A percentile compares a stretch with the other conserved stretches of the same genome.
These are phyloP conservation scores for Forsythia viridissima DNA, from an alignment of 257 asterid species.

Conservation along the genomic window DNA sequence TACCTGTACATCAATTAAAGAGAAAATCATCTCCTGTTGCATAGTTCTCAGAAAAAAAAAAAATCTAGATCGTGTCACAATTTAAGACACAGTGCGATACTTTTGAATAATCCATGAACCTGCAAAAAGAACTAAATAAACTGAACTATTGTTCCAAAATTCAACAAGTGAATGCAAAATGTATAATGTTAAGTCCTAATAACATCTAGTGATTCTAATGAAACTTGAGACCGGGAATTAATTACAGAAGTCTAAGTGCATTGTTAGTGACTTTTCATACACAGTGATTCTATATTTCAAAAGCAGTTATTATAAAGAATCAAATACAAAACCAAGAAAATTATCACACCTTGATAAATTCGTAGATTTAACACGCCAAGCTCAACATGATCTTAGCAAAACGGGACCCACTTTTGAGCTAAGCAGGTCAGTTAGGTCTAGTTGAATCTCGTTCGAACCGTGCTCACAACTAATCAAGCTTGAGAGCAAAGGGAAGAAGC, in stretches of 20 bases:
- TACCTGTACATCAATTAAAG: too few relatives aligned
- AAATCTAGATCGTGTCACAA: too few relatives aligned
- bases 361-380: constrained; percentile 10
- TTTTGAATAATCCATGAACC: too few relatives aligned
- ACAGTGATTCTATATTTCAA: constrained; percentile 38
- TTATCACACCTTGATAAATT: too few relatives aligned
- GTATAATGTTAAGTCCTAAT: constrained; percentile 21
- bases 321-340: too few relatives aligned
- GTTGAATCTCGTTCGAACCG: constrained; percentile 86
- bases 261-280: constrained; percentile 34
- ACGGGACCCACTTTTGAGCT: constrained; percentile 74
- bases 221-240: constrained; percentile 1
- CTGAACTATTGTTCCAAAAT: too few relatives aligned
- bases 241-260: constrained; percentile 25
- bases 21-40: too few relatives aligned
- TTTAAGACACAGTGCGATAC: too few relatives aligned
- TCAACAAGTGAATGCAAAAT: too few relatives aligned
- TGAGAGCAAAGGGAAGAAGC: constrained; percentile 76
- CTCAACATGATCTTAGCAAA: constrained; percentile 75
- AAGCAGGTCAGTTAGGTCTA: constrained; percentile 83
- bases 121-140: too few relatives aligned
- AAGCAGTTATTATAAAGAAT: background rate
- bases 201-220: background rate
- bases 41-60: too few relatives aligned
- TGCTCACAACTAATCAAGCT: constrained; percentile 89